Percentiles rank a stretch among this genome's conserved stretches.
phyloP scores from a whole-genome alignment of 306 rosid species.

The Quercus berberidifolia region DNA sequence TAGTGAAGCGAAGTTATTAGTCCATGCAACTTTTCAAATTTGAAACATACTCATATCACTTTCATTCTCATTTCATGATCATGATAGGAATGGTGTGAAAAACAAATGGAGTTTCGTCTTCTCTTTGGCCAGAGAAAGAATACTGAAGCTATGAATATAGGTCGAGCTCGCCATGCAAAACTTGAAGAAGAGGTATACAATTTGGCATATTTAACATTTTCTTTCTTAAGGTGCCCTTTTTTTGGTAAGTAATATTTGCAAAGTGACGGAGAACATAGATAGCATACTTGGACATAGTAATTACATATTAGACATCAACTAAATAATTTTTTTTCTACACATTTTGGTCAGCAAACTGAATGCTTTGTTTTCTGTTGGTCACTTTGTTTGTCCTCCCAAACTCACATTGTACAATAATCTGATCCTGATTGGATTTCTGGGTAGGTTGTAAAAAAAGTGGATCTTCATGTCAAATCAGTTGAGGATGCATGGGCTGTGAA shows the following conservation, averaged over 20 bases:
- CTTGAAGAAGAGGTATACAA: slow-evolving; percentile 78
- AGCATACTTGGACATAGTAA: neutral
- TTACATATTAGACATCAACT: neutral
- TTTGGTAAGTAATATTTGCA: too few relatives aligned
- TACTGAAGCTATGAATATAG: slow-evolving; percentile 60
- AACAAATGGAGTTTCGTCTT: slow-evolving; percentile 69
- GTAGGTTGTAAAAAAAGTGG: slow-evolving; percentile 61
- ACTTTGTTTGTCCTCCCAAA: neutral
- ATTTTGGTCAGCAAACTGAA: neutral
- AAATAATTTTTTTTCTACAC: too few relatives aligned
- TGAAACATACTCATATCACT: neutral
- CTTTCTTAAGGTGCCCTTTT: neutral
- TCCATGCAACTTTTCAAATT: too few relatives aligned
- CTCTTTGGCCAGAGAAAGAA: slow-evolving; percentile 33
- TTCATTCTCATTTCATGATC: neutral
- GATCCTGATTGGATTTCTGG: slow-evolving; percentile 11
- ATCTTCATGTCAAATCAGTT: slow-evolving; percentile 35
- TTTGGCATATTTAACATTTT: neutral
- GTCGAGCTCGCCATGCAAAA: slow-evolving; percentile 62
- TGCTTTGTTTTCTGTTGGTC: neutral
- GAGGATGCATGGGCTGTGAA: slow-evolving; percentile 79
- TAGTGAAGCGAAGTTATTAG: too few relatives aligned
- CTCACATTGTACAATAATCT: neutral
- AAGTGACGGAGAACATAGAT: neutral
- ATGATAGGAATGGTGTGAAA: slow-evolving; percentile 87